Conservation (phyloP, 352 stramenopile genomes). For the Pythium insidiosum region DNA sequence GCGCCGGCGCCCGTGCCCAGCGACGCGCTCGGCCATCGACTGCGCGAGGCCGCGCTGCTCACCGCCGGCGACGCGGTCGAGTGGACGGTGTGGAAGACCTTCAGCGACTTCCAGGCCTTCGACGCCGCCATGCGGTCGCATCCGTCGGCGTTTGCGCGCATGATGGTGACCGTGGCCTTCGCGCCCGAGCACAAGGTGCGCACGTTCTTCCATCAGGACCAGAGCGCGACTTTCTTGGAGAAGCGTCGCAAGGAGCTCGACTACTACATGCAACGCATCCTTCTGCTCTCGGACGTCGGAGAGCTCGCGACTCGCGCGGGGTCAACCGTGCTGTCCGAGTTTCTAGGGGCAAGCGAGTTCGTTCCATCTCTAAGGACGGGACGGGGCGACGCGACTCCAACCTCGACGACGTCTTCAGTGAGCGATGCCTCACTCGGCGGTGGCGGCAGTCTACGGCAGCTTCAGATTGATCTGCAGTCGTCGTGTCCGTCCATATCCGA, state of each 20-base stretch:
- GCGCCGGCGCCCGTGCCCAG: conserved; percentile 11
- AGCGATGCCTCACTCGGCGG: conserved; percentile 7
- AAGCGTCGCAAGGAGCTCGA: conserved; percentile 71
- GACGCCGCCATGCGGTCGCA: conserved; percentile 49
- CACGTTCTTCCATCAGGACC: conserved; percentile 69
- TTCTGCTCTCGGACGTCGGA: conserved; percentile 59
- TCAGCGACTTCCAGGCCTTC: conserved; percentile 72
- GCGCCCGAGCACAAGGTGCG: conserved; percentile 56
- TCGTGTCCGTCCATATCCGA: conserved; percentile 18
- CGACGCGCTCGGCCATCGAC: conserved; percentile 3
- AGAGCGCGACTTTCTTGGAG: conserved; percentile 59
- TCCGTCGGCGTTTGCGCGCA: conserved; percentile 54
- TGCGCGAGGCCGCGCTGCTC: not conserved
- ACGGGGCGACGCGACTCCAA: no score
- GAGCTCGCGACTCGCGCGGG: conserved; percentile 45
- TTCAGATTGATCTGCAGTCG: conserved; percentile 28
- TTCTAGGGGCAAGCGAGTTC: conserved; percentile 38
- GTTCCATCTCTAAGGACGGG: conserved; percentile 13
- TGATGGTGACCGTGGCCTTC: conserved; percentile 81
- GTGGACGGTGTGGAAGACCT: conserved; percentile 76
- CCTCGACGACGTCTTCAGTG: conserved; percentile 13
- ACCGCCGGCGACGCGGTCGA: conserved; percentile 19
- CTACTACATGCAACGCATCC: conserved; percentile 79
- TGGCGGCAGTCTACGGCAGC: conserved; percentile 17
- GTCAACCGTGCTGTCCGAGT: conserved; percentile 55